These are phyloP conservation scores for Xylariomycetidae sp. DNA, from an alignment of 2,329 filamentous ascomycete species.

Conservation along the genomic window DNA sequence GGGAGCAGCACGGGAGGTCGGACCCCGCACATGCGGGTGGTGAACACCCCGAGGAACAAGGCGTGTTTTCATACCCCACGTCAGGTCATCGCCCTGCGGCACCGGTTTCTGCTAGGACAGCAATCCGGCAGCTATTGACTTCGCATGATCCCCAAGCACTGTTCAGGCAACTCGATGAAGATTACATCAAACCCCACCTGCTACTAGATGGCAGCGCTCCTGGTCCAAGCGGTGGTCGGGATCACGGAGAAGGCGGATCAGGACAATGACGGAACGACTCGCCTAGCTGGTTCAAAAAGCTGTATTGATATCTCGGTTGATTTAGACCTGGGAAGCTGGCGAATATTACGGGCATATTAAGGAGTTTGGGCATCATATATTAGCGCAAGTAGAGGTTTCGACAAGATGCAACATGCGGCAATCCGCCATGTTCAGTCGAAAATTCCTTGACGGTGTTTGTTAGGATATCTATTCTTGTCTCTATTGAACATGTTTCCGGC, in stretches of 20 bases:
- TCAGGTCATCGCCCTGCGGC: conserved; percentile 27
- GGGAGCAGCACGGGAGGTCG: conserved; percentile 32
- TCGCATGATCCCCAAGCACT: conserved; percentile 83
- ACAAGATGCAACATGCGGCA: no score
- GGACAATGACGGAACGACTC: no score
- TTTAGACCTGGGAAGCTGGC: no score
- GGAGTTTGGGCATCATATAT: no score
- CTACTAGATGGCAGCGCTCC: conserved; percentile 63
- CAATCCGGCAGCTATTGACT: conserved; percentile 75
- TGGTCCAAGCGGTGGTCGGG: conserved; percentile 15
- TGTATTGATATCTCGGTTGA: no score
- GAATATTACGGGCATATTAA: no score
- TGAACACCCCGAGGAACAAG: conserved; percentile 22
- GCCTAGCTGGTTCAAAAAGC: no score
- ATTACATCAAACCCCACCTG: conserved; percentile 88
- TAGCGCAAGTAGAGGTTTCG: no score
- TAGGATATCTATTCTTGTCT: no score
- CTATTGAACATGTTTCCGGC: no score
- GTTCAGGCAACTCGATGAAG: conserved; percentile 90
- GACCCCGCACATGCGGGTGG: conserved; percentile 32
- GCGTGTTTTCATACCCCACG: conserved; percentile 29
- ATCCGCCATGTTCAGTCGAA: no score
- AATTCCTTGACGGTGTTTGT: no score
- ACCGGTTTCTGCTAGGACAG: conserved; percentile 64
- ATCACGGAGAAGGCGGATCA: conserved; percentile 23